Evolutionary conservation across 768 basidiomycete genomes (phyloP).

Genomic region (Peribolospora baueri): DNA sequence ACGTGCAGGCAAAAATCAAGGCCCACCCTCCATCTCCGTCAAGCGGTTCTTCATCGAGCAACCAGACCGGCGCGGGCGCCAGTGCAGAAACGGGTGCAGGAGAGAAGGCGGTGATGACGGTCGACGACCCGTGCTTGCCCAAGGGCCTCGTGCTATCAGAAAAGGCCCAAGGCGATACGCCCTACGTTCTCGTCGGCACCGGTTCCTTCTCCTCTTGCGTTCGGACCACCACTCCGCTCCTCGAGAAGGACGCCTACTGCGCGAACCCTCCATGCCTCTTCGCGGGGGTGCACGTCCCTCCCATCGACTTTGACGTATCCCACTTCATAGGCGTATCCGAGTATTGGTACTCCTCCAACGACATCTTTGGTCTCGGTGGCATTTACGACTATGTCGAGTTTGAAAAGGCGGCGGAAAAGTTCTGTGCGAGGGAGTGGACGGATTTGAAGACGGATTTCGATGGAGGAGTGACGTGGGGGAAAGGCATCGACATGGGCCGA

Average conservation of each 20-base stretch:
- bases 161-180: slow-evolving; percentile 28
- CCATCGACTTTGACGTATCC: slow-evolving; percentile 76
- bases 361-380: slow-evolving; percentile 82
- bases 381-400: slow-evolving; percentile 91
- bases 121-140: slow-evolving; percentile 80
- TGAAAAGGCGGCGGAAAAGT: slow-evolving; percentile 69
- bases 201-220: slow-evolving; percentile 79
- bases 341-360: slow-evolving; percentile 98
- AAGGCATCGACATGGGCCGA: slow-evolving; percentile 55
- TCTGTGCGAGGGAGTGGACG: slow-evolving; percentile 57
- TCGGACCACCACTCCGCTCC: slow-evolving; percentile 39
- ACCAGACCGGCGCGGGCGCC: not conserved
- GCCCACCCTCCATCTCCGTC: slow-evolving; percentile 1
- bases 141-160: slow-evolving; percentile 41
- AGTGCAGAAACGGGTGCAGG: not conserved
- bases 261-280: slow-evolving; percentile 67
- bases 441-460: slow-evolving; percentile 43
- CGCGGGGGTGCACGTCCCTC: slow-evolving; percentile 78
- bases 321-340: slow-evolving; percentile 94
- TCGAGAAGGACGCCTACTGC: slow-evolving; percentile 68
- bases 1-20: slow-evolving; percentile 42
- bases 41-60: not conserved
- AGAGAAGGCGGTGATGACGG: slow-evolving; percentile 14
- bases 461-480: slow-evolving; percentile 28
- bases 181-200: slow-evolving; percentile 50